These are phyloP conservation scores for Priceomyces carsonii DNA, from an alignment of 805 yeast species.

Conservation along the genomic window DNA sequence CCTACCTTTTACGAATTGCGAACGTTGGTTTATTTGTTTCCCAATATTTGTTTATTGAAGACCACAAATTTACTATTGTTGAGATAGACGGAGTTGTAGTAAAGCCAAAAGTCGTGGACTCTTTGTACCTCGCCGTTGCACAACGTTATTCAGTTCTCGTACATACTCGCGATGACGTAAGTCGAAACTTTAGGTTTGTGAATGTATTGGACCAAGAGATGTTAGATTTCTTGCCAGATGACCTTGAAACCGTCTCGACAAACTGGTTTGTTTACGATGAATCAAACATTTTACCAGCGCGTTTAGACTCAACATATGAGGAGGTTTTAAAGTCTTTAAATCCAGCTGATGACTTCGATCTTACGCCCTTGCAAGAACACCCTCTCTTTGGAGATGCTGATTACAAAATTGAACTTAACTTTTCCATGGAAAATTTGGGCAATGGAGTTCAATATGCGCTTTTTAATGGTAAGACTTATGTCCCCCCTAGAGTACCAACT, in stretches of 20 bases:
- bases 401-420: constrained; percentile 65
- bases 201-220: constrained; percentile 77
- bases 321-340: constrained; percentile 45
- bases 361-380: constrained; percentile 27
- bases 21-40: constrained; percentile 92
- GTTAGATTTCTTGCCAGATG: constrained; percentile 75
- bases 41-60: constrained; percentile 86
- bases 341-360: constrained; percentile 43
- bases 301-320: constrained; percentile 20
- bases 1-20: constrained; percentile 77
- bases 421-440: constrained; percentile 79
- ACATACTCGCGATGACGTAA: constrained; percentile 63
- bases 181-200: constrained; percentile 76
- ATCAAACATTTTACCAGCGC: constrained; percentile 42
- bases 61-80: constrained; percentile 80
- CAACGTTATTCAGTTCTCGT: constrained; percentile 86
- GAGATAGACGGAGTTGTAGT: constrained; percentile 92
- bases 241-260: constrained; percentile 70
- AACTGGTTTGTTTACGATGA: constrained; percentile 63
- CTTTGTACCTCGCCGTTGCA: constrained; percentile 82
- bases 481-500: constrained; percentile 82
- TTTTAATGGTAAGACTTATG: constrained; percentile 83
- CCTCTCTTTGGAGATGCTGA: constrained; percentile 68
- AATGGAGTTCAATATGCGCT: constrained; percentile 95
- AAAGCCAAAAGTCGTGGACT: constrained; percentile 67